Conservation (phyloP, 805 yeast genomes). For the Ogataea polymorpha region DNA sequence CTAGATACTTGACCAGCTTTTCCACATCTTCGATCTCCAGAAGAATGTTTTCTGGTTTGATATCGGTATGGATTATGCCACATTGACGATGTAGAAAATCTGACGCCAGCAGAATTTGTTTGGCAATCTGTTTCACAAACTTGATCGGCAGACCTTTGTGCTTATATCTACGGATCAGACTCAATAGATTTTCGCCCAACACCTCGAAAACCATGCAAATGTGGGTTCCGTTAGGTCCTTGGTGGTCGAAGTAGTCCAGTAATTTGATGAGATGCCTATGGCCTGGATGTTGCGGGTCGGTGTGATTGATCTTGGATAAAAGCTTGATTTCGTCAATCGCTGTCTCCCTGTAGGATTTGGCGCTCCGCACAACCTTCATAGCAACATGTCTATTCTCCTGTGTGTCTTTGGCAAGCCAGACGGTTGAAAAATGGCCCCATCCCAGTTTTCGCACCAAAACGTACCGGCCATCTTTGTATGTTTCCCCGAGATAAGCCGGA, state of each 20-base stretch:
- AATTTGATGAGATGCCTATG: conserved; percentile 76
- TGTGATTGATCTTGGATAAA: conserved; percentile 60
- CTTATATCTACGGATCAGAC: conserved; percentile 72
- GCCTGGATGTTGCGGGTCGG: conserved; percentile 71
- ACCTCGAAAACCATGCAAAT: conserved; percentile 98
- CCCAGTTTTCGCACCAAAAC: conserved; percentile 85
- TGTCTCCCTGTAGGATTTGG: conserved; percentile 86
- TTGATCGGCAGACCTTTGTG: conserved; percentile 47
- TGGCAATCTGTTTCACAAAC: conserved; percentile 55
- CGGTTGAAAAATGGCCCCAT: conserved; percentile 98
- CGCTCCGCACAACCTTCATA: conserved; percentile 88
- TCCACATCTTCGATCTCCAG: conserved; percentile 54
- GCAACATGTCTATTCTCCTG: conserved; percentile 75
- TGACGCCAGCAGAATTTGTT: conserved; percentile 51
- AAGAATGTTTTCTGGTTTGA: conserved; percentile 70
- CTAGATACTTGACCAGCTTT: conserved; percentile 43
- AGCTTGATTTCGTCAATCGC: conserved; percentile 91
- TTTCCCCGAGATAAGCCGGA: conserved; percentile 87
- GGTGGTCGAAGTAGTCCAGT: conserved; percentile 79
- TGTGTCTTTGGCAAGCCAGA: conserved; percentile 77
- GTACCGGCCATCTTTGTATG: conserved; percentile 67
- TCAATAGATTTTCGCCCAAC: conserved; percentile 86
- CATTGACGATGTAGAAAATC: conserved; percentile 60
- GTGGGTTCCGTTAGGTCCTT: conserved; percentile 90
- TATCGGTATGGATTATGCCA: conserved; percentile 71